phyloP scores from a whole-genome alignment of 306 rosid species.

The Ormosia emarginata region DNA sequence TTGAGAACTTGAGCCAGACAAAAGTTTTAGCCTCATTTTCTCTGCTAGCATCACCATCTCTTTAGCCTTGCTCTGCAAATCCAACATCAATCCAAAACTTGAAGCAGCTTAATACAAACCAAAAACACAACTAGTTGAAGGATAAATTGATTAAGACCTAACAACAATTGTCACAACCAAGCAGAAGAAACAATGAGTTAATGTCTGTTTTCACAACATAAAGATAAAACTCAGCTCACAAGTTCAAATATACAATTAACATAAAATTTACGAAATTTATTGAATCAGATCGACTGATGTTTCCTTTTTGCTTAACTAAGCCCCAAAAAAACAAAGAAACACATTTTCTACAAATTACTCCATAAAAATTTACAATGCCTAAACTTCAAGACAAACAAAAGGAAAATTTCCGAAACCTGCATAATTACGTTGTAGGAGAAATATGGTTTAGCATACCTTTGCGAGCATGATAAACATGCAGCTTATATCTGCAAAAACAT shows the following conservation, averaged over 20 bases:
- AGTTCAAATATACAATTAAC: background rate
- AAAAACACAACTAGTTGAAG: background rate
- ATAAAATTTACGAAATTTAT: background rate
- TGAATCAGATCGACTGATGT: background rate
- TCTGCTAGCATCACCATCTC: slow-evolving; percentile 99
- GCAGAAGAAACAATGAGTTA: background rate
- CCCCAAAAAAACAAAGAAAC: slow-evolving; percentile 3
- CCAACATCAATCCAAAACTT: slow-evolving; percentile 22
- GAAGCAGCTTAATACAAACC: background rate
- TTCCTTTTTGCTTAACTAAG: background rate
- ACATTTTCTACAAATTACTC: background rate
- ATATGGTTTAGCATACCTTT: background rate
- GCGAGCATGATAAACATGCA: slow-evolving; percentile 1
- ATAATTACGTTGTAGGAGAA: background rate
- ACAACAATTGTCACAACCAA: slow-evolving; percentile 8
- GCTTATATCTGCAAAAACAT: background rate
- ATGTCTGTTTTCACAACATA: slow-evolving; percentile 1
- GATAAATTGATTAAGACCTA: background rate
- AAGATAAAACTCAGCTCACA: background rate
- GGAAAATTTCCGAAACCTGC: background rate
- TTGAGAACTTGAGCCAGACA: slow-evolving; percentile 73
- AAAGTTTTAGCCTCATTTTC: slow-evolving; percentile 88
- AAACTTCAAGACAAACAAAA: slow-evolving; percentile 5
- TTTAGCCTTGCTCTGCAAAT: slow-evolving; percentile 90
- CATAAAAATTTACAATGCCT: background rate